Evolutionary conservation across 1,284 basidiomycete species (phyloP), one percentile per base, ranked within the genome.

Genomic region (Uromyces viciae-fabae): DNA sequence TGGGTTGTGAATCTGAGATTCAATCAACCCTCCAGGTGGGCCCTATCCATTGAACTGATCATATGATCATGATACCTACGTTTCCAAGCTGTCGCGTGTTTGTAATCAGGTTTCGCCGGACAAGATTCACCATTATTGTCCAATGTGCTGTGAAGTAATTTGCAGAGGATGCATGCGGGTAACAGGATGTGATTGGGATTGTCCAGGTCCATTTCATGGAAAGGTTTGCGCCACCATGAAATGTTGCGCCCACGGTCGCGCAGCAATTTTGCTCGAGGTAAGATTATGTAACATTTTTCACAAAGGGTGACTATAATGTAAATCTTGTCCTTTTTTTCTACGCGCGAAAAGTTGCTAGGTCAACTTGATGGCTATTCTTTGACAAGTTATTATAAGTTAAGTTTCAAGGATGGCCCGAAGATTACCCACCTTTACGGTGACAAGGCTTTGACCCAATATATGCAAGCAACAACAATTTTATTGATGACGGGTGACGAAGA

Each of bases 341-440:
- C 62, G 19, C 25, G 22, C 15, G 3, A 36, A 38, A 36, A 77
- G 75, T 46, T 77, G 36, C 43, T 77, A 5, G 58, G 31, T 9
- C 62, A 66, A 33, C 75, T 77, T 54, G 75, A 77, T 77, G n/a
- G 60, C 54, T 77, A 62, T 40, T 77, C 54, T 46, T 11, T 77
- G 14, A 42, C 33, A 28, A 77, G 68, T 54, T 43, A 54, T 17
- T 68, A 64, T 36, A 64, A 66, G 28, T 25, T 77, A 52, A 49
- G 60, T 19, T 62, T 77, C 33, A 77, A 77, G 46, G 36, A 38
- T 19, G 62, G 62, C 22, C 40, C 58, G 31, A 54, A 77, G 62
- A 36, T 66, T 40, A 66, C 46, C 25, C 43, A 66, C 60, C 15
- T 54, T 8, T 52, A 77, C 28, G 75, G 75, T 22, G 75, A 77